Conservation (phyloP, 192 early-diverging fungal species). For the Podila verticillata region DNA sequence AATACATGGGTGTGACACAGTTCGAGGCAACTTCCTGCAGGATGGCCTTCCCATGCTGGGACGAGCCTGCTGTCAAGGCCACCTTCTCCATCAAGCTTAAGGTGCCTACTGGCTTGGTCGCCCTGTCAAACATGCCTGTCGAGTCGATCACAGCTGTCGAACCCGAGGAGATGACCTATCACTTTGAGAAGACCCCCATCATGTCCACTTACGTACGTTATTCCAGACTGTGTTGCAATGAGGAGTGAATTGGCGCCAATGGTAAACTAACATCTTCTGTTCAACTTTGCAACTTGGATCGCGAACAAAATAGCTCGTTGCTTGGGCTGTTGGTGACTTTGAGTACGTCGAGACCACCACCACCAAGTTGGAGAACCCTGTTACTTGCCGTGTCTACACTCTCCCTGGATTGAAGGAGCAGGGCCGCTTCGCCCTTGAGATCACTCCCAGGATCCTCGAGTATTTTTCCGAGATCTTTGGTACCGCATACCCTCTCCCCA, state of each 20-base stretch:
- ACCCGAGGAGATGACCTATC: constrained; percentile 78
- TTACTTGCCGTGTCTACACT: constrained; percentile 89
- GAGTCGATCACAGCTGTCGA: constrained; percentile 65
- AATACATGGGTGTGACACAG: constrained; percentile 90
- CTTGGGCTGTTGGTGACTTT: constrained; percentile 91
- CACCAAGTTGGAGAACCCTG: constrained; percentile 65
- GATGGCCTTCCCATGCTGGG: constrained; percentile 94
- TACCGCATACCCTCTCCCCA: constrained; percentile 90
- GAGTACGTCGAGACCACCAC: constrained; percentile 91
- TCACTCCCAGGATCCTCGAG: constrained; percentile 82
- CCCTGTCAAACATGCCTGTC: constrained; percentile 93
- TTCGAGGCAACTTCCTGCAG: constrained; percentile 94
- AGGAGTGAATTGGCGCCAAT: background rate
- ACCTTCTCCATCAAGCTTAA: constrained; percentile 91
- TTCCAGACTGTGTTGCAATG: background rate
- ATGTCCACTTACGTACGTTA: constrained; percentile 90
- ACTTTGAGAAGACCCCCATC: constrained; percentile 88
- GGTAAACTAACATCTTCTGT: too few species aligned
- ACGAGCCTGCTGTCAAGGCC: constrained; percentile 95
- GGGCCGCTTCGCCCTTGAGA: constrained; percentile 85
- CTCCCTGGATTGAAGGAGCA: constrained; percentile 80
- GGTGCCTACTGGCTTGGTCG: constrained; percentile 76
- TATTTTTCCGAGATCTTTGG: constrained; percentile 91
- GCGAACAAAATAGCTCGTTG: constrained; percentile 64
- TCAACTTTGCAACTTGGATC: too few species aligned